Base-by-base conservation (phyloP, 2,329 filamentous ascomycete species). In the Fusarium longipes region DNA sequence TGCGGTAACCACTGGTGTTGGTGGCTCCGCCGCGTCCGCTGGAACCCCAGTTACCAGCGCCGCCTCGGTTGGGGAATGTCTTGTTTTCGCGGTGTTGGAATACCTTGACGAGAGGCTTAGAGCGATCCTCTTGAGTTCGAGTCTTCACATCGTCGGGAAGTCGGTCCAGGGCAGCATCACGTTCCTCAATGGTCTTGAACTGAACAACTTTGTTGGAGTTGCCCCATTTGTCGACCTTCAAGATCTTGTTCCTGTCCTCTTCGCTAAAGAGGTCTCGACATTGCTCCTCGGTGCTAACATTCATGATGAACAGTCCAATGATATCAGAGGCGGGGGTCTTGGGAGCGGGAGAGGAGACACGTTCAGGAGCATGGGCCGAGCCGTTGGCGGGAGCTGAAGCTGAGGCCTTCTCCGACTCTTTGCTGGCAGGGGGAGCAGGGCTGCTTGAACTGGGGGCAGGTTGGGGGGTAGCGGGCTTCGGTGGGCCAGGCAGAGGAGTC, bases 241-340 rank as follows among this genome's bases (percentile, higher is more conserved):
- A 79, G 68, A 97, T 93, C 82, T 96, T 97, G 30, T 86, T 77
- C 75, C 88, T 90, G 75, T 97, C 93, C 73, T 97, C 92, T 14
- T 96, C 89, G 2, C 88, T 84, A 76, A 99, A 95, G 24, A 97
- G 84, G 32, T 92, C 89, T 57, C 91, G 90, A 35, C 93, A 91
- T 63, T 94, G 92, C 30, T 97, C 92, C 68, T 95, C 92, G 53
- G 87, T 91, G 73, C 89, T 92, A 22, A 94, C 89, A 74, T 94
- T 94, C 81, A 92, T 92, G 63, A 99, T 89, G 78, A 97, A 99
- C 20, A 99, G 86, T 47, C 92, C 95, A 73, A 93, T 90, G 70
- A 91, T 93, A 70, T 86, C 88, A 74, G 93, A 86, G 18, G 85
- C 80, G 42, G 83, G 75, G 33, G 81, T 86, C 76, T 92, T 90